Base-by-base conservation (phyloP, 2,329 filamentous ascomycete genomes). In the Colletotrichum phormii region DNA sequence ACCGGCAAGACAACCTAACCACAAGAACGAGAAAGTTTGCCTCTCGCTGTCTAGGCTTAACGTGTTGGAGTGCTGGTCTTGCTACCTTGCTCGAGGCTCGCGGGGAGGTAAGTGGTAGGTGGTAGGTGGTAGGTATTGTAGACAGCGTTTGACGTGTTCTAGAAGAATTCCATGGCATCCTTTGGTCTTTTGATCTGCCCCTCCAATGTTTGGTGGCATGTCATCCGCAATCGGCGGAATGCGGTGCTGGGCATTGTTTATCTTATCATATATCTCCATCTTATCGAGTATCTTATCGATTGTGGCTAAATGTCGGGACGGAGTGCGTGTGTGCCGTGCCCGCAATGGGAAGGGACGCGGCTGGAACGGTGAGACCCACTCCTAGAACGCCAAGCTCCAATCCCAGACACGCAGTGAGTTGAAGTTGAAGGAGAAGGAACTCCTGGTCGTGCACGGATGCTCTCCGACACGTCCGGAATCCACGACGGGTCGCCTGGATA, bases 401-500 rank as follows among this genome's bases (percentile, higher is more conserved):
- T 65, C 33, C 53, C 51, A 57, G 51, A 65, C 63, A 31, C 24
- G 51, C 24, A 31, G 24, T 65, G 63, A 65, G 35, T 58, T 46
- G 49, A 54, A 55, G 49, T 35, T 29, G 53, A 24, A 61, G 31
- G 24, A 37, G 35, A 24, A 61, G 31, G 24, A 37, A 9, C 62
- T 64, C 35, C 53, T 46, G 5, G 53, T n/a, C 53, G 62, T 46
- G 63, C 63, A 65, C 63, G 35, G 63, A 65, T 35, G 11, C 63
- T 65, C 53, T 58, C 35, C 63, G 63, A 57, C 53, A 42, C 22
- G 63, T 55, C 62, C 46, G 63, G 54, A 64, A 42, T 61, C 54
- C 29, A 22, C 26, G 35, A 26, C 59, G 31, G 31, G 57, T n/a
- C 57, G 24, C 42, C 29, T 49, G 37, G 37, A 5, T n/a, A 4